Evolutionary conservation across 2,329 filamentous ascomycete genomes (phyloP), one percentile per base, ranked within the genome.

Genomic region (Allantophomopsis cytisporea): DNA sequence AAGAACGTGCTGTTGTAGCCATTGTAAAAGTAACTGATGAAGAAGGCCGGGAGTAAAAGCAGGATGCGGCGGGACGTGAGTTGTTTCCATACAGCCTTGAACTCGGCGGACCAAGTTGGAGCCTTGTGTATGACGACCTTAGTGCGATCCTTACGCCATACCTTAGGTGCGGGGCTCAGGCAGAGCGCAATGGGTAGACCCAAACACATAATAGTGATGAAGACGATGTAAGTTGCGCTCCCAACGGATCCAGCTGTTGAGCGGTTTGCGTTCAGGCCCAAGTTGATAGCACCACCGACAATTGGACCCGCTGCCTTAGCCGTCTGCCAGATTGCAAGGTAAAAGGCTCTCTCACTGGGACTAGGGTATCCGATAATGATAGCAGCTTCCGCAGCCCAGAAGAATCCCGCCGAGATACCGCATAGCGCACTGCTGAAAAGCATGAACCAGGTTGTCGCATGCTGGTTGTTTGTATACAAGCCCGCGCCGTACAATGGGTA

Each of bases 371-470:
- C 68, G 15, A 85, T 71, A 0, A 80, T 80, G 41, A 86, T 82
- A 0, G 81, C 80, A 1, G 77, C 77, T 57, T 86, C 81, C 0
- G 80, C 73, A 65, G 77, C 77, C 81, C 81, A 86, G 56, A 85
- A 85, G 0, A 85, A 64, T 0, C 81, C 81, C 0, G 81, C 80
- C 43, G 14, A 20, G 18, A 54, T 48, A 2, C 52, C 52, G 39
- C 50, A 53, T 1, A 48, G 35, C 1, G 49, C 50, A 1, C 51
- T 49, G 5, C 52, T 12, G 4, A 36, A 35, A 12, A 39, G 33
- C 4, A 39, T 18, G 12, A 39, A 15, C 38, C 38, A 39, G 21
- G 12, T 35, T 1, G 31, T 39, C 18, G 31, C 32, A 30, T 31
- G 35, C 14, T 32, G n/a, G n/a, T 39, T 28, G 32, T 28, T 36